Conservation (phyloP, 495 filamentous ascomycete genomes). For the Achaetomiella virescens region DNA sequence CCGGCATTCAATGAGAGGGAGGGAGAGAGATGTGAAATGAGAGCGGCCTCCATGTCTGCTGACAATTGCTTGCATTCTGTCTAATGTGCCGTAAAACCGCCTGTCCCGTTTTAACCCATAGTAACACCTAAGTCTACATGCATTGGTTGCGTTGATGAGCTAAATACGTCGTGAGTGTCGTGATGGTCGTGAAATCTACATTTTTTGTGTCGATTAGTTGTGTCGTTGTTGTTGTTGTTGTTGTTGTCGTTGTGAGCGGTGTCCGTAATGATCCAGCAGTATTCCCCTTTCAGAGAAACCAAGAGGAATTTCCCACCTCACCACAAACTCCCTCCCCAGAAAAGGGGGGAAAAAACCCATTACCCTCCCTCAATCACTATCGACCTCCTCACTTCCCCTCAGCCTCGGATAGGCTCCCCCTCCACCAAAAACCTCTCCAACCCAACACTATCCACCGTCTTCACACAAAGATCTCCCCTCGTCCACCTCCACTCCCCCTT, state of each 20-base stretch:
- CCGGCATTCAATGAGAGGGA: too few relatives aligned
- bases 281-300: background rate
- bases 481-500: background rate
- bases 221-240: background rate
- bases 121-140: constrained; percentile 2
- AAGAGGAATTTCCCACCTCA: too few relatives aligned
- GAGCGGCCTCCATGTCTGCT: background rate
- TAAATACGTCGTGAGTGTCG: constrained; percentile 1
- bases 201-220: background rate
- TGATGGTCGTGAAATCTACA: constrained; percentile 12
- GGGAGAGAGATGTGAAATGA: background rate
- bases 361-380: background rate
- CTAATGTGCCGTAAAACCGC: constrained; percentile 4
- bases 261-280: background rate
- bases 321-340: background rate
- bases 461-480: constrained; percentile 14
- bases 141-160: background rate
- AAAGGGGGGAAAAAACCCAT: background rate
- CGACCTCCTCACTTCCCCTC: background rate
- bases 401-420: constrained; percentile 37
- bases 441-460: constrained; percentile 35
- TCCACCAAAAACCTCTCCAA: constrained; percentile 40
- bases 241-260: background rate
- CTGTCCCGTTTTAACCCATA: background rate
- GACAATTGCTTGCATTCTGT: constrained; percentile 32